Conservation (phyloP, 257 asterid species). For the Capsicum pubescens region DNA sequence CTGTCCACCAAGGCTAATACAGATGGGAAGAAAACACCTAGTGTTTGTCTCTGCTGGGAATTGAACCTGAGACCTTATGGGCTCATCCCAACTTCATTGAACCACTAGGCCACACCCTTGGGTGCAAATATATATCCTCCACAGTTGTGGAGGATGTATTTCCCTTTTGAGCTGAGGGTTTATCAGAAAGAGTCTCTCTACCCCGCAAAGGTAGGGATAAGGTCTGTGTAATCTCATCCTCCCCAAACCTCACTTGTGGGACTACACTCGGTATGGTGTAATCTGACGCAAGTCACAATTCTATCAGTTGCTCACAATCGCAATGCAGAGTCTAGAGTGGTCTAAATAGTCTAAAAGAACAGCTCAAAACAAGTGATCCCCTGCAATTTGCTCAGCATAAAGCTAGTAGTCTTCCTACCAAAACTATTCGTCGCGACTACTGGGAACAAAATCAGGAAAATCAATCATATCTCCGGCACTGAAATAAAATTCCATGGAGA, state of each 20-base stretch:
- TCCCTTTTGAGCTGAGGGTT: neutral
- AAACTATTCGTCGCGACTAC: slow-evolving; percentile 10
- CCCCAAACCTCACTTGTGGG: neutral
- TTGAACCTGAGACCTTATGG: too few species aligned
- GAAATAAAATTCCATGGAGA: slow-evolving; percentile 25
- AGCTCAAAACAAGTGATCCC: slow-evolving; percentile 1
- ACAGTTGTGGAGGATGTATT: too few species aligned
- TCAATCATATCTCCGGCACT: neutral
- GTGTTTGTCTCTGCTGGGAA: too few species aligned
- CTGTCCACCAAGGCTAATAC: too few species aligned
- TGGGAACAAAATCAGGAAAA: slow-evolving; percentile 18
- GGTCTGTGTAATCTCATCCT: neutral
- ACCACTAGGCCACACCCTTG: too few species aligned
- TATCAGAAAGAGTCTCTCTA: neutral
- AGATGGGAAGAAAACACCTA: too few species aligned
- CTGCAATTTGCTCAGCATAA: neutral
- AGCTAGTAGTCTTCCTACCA: slow-evolving; percentile 3
- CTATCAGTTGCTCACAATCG: slow-evolving; percentile 12
- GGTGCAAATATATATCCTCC: too few species aligned
- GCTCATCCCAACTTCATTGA: too few species aligned
- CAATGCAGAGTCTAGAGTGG: slow-evolving; percentile 7
- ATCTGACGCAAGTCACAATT: neutral
- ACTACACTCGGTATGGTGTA: neutral
- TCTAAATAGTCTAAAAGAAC: slow-evolving; percentile 19
- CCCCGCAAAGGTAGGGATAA: neutral